Evolutionary conservation across 768 basidiomycete genomes (phyloP).

Genomic region (Gloeophyllum trabeum): DNA sequence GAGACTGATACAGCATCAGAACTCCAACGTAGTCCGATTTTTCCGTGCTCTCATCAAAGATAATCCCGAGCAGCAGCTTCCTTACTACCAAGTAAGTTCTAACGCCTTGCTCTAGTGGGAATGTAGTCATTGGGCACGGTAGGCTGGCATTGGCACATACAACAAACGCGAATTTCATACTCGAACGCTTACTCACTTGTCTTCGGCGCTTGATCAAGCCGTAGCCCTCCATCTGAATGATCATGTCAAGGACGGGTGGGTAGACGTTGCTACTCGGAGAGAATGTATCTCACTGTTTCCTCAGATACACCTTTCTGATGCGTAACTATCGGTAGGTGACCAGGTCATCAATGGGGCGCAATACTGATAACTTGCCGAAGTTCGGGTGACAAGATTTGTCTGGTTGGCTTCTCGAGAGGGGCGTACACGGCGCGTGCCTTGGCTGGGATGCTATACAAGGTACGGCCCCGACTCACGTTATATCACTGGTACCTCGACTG

Average conservation of each 20-base stretch:
- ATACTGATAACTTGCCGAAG: neutral
- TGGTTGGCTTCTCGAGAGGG: constrained; percentile 26
- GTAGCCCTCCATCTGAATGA: neutral
- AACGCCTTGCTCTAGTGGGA: no score
- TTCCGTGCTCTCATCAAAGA: constrained; percentile 21
- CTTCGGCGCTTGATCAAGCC: neutral
- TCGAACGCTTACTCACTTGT: constrained; percentile 2
- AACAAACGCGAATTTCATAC: neutral
- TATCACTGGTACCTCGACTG: neutral
- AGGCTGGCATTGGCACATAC: constrained; percentile 6
- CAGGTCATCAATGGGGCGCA: neutral
- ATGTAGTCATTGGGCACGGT: neutral
- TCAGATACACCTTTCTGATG: constrained; percentile 16
- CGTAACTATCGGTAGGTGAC: constrained; percentile 9
- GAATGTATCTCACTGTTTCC: neutral
- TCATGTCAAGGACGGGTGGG: neutral
- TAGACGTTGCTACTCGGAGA: neutral
- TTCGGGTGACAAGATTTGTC: constrained; percentile 18
- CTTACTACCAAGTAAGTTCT: constrained; percentile 15
- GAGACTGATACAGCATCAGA: no score
- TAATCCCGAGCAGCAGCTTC: constrained; percentile 16
- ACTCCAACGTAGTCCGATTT: constrained; percentile 18
- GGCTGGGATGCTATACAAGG: constrained; percentile 18
- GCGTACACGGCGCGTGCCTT: constrained; percentile 19
- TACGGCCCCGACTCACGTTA: constrained; percentile 11